A percentile compares a stretch with the other conserved stretches of the same genome.
phyloP scores from a whole-genome alignment of 106 monocot species.

The Phalaenopsis aphrodite region DNA sequence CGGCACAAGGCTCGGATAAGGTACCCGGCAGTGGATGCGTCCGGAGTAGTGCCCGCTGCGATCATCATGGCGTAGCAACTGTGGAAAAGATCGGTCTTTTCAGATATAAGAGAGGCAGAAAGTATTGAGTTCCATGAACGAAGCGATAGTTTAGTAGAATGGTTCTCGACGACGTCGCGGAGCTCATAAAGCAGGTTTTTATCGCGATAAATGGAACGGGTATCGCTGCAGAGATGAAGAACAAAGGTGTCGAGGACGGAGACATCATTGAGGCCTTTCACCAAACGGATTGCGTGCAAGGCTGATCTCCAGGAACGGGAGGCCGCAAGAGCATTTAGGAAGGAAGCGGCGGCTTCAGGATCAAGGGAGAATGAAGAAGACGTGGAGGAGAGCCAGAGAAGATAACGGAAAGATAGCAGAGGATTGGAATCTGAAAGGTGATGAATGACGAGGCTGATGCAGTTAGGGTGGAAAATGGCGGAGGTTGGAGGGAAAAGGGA shows the following conservation, averaged over 20 bases:
- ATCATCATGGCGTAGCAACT: slow-evolving; percentile 26
- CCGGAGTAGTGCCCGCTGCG: slow-evolving; percentile 6
- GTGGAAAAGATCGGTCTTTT: slow-evolving; percentile 34
- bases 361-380: slow-evolving; percentile 10
- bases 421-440: slow-evolving; percentile 15
- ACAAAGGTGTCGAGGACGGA: slow-evolving; percentile 8
- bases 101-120: slow-evolving; percentile 18
- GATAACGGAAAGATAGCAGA: slow-evolving; percentile 11
- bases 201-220: not conserved
- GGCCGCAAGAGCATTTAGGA: slow-evolving; percentile 9
- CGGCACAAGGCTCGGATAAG: slow-evolving; percentile 33
- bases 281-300: slow-evolving; percentile 17
- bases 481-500: slow-evolving; percentile 25
- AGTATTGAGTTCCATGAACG: slow-evolving; percentile 26
- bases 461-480: slow-evolving; percentile 24
- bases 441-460: slow-evolving; percentile 22
- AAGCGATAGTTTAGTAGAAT: slow-evolving; percentile 14
- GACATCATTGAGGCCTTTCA: slow-evolving; percentile 9
- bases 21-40: slow-evolving; percentile 20
- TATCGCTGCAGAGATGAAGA: slow-evolving; percentile 1
- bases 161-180: not conserved
- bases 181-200: slow-evolving; percentile 5
- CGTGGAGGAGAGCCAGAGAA: slow-evolving; percentile 28
- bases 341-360: not conserved
- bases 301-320: slow-evolving; percentile 15